Conservation (phyloP, 495 filamentous ascomycete species). For the Saxispiralis lemnorum region DNA sequence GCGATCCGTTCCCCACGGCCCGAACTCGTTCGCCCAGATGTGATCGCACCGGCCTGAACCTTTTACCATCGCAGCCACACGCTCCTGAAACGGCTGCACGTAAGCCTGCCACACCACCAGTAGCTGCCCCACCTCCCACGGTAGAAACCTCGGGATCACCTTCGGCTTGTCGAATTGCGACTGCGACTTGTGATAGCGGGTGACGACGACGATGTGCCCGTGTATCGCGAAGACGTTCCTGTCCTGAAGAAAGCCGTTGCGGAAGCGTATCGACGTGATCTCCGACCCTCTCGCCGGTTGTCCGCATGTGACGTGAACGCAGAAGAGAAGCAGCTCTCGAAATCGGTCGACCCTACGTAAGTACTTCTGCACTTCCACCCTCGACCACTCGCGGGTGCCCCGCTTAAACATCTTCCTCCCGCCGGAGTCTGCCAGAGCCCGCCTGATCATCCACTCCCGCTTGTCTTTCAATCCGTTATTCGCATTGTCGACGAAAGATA, state of each 20-base stretch:
- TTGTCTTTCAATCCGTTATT: not conserved
- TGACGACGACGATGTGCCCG: constrained; percentile 4
- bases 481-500: constrained; percentile 1
- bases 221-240: constrained; percentile 4
- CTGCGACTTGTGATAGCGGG: constrained; percentile 5
- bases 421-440: not conserved
- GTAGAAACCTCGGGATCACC: constrained; percentile 8
- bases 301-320: not conserved
- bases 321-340: constrained; percentile 4
- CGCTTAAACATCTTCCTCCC: not conserved
- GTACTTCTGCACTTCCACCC: not conserved
- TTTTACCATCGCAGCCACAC: not conserved
- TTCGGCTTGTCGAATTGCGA: constrained; percentile 7
- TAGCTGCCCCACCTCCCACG: constrained; percentile 3
- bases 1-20: constrained; percentile 2
- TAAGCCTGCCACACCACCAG: constrained; percentile 1
- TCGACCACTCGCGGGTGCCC: not conserved
- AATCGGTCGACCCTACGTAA: constrained; percentile 1
- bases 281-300: constrained; percentile 1
- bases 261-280: not conserved
- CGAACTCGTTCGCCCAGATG: constrained; percentile 2
- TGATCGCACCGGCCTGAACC: not conserved
- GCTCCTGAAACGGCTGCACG: constrained; percentile 4
- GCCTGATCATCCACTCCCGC: constrained; percentile 1
- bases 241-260: constrained; percentile 4